These are phyloP conservation scores for Candida maesae DNA, from an alignment of 805 yeast species.

Conservation along the genomic window DNA sequence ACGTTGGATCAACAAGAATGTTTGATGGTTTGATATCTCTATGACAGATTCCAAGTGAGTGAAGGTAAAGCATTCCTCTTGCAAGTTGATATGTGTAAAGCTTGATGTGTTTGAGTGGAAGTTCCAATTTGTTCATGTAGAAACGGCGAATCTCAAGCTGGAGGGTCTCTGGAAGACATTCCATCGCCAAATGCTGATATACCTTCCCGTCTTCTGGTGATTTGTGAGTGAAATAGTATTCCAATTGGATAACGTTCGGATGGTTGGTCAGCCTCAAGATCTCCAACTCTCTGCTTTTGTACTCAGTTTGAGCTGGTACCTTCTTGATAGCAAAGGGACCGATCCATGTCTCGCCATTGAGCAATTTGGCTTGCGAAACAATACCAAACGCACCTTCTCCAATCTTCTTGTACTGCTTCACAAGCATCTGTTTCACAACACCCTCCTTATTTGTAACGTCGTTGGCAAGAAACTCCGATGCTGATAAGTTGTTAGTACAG, in stretches of 20 bases:
- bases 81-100: constrained; percentile 77
- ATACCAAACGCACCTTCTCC: constrained; percentile 90
- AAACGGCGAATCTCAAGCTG: constrained; percentile 73
- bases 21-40: constrained; percentile 84
- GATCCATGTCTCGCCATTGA: constrained; percentile 46
- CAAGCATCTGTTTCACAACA: constrained; percentile 54
- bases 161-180: constrained; percentile 76
- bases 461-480: constrained; percentile 45
- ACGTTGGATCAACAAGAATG: constrained; percentile 68
- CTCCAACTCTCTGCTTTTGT: constrained; percentile 77
- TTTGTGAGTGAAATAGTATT: constrained; percentile 67
- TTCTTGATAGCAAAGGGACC: constrained; percentile 85
- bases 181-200: constrained; percentile 83
- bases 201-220: constrained; percentile 59
- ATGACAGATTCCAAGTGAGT: constrained; percentile 76
- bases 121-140: constrained; percentile 52
- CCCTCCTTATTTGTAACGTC: constrained; percentile 61
- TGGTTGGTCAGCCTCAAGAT: constrained; percentile 70
- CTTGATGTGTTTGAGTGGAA: constrained; percentile 72
- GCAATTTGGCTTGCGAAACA: constrained; percentile 67
- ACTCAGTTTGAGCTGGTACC: constrained; percentile 85
- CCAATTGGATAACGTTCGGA: constrained; percentile 71
- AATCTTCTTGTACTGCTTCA: constrained; percentile 67
- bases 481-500: not conserved
- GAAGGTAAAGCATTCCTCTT: constrained; percentile 78